A percentile compares a stretch with the other conserved stretches of the same genome.
These are phyloP conservation scores for Pyronema domesticum DNA, from an alignment of 495 filamentous ascomycete species.

Conservation along the genomic window DNA sequence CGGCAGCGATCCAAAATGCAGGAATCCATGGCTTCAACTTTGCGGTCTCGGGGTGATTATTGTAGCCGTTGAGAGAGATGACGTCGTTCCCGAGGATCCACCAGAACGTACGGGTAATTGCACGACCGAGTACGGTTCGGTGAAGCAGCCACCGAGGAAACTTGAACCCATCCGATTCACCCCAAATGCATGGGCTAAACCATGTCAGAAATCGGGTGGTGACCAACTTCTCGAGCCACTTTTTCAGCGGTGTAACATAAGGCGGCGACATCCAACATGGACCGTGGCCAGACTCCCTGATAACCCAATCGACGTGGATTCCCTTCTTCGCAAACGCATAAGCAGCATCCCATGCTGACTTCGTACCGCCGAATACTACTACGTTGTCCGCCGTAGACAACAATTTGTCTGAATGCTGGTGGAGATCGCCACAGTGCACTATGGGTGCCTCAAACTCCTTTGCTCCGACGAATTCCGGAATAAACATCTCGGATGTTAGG, in stretches of 20 bases:
- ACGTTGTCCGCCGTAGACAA: constrained; percentile 29
- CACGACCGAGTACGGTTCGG: constrained; percentile 45
- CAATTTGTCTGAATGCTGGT: constrained; percentile 22
- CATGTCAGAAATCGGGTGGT: constrained; percentile 46
- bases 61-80: constrained; percentile 38
- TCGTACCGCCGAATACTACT: constrained; percentile 51
- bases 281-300: constrained; percentile 59
- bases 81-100: constrained; percentile 41
- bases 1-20: constrained; percentile 44
- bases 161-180: constrained; percentile 33
- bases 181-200: constrained; percentile 48
- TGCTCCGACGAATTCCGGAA: constrained; percentile 33
- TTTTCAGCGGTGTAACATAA: constrained; percentile 41
- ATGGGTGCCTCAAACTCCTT: constrained; percentile 39
- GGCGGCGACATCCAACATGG: constrained; percentile 53
- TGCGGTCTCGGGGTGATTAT: constrained; percentile 41
- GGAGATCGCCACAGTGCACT: constrained; percentile 45
- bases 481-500: constrained; percentile 42
- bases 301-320: constrained; percentile 57
- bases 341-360: constrained; percentile 61
- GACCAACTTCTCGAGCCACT: constrained; percentile 48
- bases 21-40: constrained; percentile 48
- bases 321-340: constrained; percentile 49
- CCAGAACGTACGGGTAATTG: constrained; percentile 55
- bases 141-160: constrained; percentile 42